Evolutionary conservation across 106 monocot species (phyloP).

Genomic region (Dendrobium nobile): DNA sequence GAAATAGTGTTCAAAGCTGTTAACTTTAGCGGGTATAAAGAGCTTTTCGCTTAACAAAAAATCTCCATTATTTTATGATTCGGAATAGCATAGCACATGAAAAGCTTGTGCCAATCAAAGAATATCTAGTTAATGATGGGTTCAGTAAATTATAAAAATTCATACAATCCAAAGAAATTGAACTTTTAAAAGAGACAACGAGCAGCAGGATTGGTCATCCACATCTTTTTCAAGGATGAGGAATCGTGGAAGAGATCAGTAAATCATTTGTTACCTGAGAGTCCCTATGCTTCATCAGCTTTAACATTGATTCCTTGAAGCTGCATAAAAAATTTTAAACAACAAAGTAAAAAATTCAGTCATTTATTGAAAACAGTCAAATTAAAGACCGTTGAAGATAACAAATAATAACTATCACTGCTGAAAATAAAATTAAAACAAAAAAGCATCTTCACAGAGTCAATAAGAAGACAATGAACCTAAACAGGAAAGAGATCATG

Average conservation of each 20-base stretch:
- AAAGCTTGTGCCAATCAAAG: not conserved
- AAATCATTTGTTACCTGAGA: slow-evolving; percentile 39
- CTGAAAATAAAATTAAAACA: not conserved
- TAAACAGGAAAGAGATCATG: not conserved
- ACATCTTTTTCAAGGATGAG: not conserved
- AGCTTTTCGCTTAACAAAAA: not conserved
- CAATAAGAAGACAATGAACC: not conserved
- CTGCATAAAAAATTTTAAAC: slow-evolving; percentile 38
- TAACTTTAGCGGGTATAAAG: no score
- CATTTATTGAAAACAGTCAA: not conserved
- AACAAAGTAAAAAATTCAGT: not conserved
- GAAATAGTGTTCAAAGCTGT: no score
- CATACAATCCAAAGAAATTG: not conserved
- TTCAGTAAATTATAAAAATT: not conserved
- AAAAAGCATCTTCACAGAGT: not conserved
- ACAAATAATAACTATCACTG: not conserved
- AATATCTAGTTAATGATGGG: not conserved
- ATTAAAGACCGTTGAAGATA: not conserved
- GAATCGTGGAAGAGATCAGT: not conserved
- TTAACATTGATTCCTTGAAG: slow-evolving; percentile 76
- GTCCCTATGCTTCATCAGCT: slow-evolving; percentile 62
- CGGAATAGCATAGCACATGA: not conserved
- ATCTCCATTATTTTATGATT: not conserved
- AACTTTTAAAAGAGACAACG: not conserved
- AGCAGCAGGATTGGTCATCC: not conserved